Base-by-base conservation (phyloP, 345 rosid species). In the Alliaria petiolata region DNA sequence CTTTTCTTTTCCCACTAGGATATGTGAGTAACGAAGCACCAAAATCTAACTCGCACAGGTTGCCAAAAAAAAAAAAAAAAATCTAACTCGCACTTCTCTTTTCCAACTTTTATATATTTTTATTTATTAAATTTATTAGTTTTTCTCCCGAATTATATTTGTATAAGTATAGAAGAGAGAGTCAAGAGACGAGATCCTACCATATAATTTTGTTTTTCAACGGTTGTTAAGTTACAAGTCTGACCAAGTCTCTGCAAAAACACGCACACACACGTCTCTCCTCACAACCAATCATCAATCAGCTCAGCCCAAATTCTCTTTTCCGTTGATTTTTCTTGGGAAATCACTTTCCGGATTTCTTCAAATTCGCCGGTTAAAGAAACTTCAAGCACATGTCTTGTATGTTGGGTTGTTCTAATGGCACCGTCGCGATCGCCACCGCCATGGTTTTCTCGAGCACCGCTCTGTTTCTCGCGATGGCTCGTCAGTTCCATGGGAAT, bases 371-470 rank as follows among this genome's bases (percentile, higher is more conserved):
- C 14, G 3, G 47, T 25, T 40, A 15, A 39, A 67, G 33, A 75
- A 62, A 12, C 51, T 45, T 55, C 65, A 58, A 10, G 38, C 7
- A 26, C 49, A 40, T 70, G 66, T 36, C 86, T 42, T 67, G 64
- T 16, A 72, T 80, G 10, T 62, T 85, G 8, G 70, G 80, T 45
- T 69, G 67, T 65, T 83, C 85, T 28, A 84, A 79, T 64, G 83
- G 83, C 16, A 68, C 78, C 43, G 64, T 87, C 46, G 89, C 83
- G 11, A 69, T 92, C 20, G 96, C 95, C 8, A 83, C 98, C 4
- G 95, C 95, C 72, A 88, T 92, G 92, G 89, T 81, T 4, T 87
- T 88, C 75, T 89, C 98, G n/a, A 84, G 82, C 79, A 88, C 98
- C 4, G 82, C 85, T 33, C 75, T 92, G 52, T 83, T 83, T 64